A percentile compares a stretch with the other conserved stretches of the same genome.
Evolutionary conservation across 1,284 basidiomycete species (phyloP).

Genomic region (Rhizoctonia solani): DNA sequence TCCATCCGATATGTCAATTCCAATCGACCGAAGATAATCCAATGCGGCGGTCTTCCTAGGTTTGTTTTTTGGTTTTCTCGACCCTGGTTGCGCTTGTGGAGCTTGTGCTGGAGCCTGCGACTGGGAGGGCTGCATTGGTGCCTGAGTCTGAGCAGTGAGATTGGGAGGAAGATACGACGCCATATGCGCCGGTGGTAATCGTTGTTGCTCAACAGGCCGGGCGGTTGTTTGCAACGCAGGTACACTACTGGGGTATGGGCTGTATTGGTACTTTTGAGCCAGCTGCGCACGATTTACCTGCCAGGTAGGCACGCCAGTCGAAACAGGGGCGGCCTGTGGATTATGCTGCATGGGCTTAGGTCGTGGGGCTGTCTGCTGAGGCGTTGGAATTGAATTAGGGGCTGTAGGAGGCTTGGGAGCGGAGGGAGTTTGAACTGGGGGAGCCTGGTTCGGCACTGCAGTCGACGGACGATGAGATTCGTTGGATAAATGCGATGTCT

Average conservation of each 20-base stretch:
- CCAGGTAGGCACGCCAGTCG: neutral
- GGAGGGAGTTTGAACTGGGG: too few species aligned
- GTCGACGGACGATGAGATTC: too few species aligned
- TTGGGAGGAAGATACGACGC: neutral
- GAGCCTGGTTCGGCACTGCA: too few species aligned
- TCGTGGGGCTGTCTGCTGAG: too few species aligned
- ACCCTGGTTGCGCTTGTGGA: neutral
- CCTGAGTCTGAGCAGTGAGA: neutral
- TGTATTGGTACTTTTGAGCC: neutral
- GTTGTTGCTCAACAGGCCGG: neutral
- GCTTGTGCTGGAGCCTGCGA: neutral
- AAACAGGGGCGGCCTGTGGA: neutral
- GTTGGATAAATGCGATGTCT: too few species aligned
- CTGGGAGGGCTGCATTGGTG: neutral
- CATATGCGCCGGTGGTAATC: neutral
- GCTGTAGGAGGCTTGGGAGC: too few species aligned
- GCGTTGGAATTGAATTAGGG: too few species aligned
- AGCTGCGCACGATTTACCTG: neutral
- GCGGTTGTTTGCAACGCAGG: neutral
- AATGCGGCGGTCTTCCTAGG: slow-evolving; percentile 9
- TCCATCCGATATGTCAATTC: neutral
- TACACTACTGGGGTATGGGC: neutral
- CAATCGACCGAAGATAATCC: slow-evolving; percentile 10
- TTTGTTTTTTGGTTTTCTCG: neutral
- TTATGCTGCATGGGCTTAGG: too few species aligned